phyloP scores from a whole-genome alignment of 192 early-diverging fungal species.

The Backusella luteola region DNA sequence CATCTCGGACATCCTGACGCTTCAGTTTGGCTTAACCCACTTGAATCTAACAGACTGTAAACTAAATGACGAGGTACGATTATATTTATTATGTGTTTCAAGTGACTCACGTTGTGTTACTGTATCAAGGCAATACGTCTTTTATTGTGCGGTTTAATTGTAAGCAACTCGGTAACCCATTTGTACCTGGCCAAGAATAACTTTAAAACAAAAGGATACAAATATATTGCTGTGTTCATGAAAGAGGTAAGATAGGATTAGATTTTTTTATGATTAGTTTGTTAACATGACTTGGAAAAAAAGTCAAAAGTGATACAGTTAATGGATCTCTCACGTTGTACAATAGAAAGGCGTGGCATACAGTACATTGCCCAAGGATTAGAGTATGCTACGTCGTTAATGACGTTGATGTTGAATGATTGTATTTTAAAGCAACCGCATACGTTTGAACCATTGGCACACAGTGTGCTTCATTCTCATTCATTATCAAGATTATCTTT shows the following conservation, averaged over 20 bases:
- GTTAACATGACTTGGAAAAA: background rate
- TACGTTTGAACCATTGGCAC: background rate
- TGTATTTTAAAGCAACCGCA: background rate
- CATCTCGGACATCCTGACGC: constrained; percentile 71
- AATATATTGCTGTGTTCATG: constrained; percentile 71
- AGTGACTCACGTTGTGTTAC: background rate
- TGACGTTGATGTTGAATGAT: background rate
- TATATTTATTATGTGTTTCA: background rate
- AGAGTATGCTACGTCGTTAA: background rate
- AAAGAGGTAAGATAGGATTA: constrained; percentile 49
- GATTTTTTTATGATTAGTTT: background rate
- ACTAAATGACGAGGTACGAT: constrained; percentile 64
- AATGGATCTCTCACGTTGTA: background rate
- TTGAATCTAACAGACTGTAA: constrained; percentile 68
- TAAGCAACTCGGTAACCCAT: constrained; percentile 61
- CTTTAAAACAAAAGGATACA: constrained; percentile 66
- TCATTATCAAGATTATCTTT: background rate
- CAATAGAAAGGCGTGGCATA: constrained; percentile 9
- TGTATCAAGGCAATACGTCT: constrained; percentile 50
- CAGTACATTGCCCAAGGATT: constrained; percentile 13
- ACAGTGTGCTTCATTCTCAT: constrained; percentile 7
- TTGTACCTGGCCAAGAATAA: constrained; percentile 68
- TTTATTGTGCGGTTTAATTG: constrained; percentile 66
- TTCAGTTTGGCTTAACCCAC: constrained; percentile 67
- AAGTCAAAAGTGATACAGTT: constrained; percentile 18